Evolutionary conservation across 495 filamentous ascomycete genomes (phyloP), one percentile per base, ranked within the genome.

Genomic region (Corynascus novoguineensis): DNA sequence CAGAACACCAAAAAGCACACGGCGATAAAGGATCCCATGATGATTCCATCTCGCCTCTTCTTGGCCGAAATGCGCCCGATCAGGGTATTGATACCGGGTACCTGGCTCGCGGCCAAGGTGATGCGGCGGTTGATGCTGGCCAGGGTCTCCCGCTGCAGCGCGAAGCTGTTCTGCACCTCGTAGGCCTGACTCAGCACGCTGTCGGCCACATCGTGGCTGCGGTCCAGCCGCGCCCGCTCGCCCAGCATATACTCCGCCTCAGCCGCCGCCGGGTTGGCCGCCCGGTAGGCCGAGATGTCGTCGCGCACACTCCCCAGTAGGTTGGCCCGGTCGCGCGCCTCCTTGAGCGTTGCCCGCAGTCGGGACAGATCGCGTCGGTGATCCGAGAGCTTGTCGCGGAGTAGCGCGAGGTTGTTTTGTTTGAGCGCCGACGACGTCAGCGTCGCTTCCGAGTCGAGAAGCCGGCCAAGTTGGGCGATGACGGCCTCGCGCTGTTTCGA

Each of bases 201-300:
- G 67, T 99, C 93, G 37, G 88, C 88, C 71, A 93, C 81, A 50
- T 83, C 86, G 66, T 97, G 86, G 64, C 88, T 92, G 64, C 87
- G 81, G 61, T 99, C 95, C 64, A 99, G 82, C 55, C 85, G 79
- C 47, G 75, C 71, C 27, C 93, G 81, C 81, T 99, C 93, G 63
- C 89, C 88, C 19, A 97, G 81, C 91, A 99, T 96, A 75, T 96
- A 97, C 40, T 97, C 92, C 19, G 89, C 88, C 73, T 97, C 93
- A 35, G 84, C 88, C 6, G 79, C 81, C 52, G 81, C 87, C 8
- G 89, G 88, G 71, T 95, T 92, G 25, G 80, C 82, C 22, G 86
- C 82, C 31, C 86, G 88, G 78, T 96, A 97, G 37, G 87, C 84
- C 64, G 86, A 81, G 68, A 97, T 97, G 70, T 98, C 93, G 59